Evolutionary conservation across 2,329 filamentous ascomycete genomes (phyloP), one percentile per base, ranked within the genome.

Genomic region (Fusarium continuum): DNA sequence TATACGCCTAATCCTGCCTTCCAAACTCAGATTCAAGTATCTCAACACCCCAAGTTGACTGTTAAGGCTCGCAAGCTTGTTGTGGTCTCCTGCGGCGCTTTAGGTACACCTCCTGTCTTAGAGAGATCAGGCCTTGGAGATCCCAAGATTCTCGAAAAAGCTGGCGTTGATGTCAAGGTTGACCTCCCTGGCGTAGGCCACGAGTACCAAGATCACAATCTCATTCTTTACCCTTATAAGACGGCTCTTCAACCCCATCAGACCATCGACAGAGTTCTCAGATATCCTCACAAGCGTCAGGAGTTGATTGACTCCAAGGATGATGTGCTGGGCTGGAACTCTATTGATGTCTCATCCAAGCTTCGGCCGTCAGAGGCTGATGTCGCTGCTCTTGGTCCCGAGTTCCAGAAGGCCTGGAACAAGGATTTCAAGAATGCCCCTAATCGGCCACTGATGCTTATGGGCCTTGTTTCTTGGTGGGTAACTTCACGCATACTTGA

Each of bases 71-170:
- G 59, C 7, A 76, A 70, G 35, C 60, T 73, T 0, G 73, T 76
- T 0, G 63, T 76, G 0, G 65, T 75, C 0, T 74, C 73, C 68
- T 81, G 66, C 5, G 85, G 85, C 10, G 79, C 84, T 0, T 76
- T 81, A 6, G 82, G 82, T 3, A 84, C 84, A 0, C 84, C 86
- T 0, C 72, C 75, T 0, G 78, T 90, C 2, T 80, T 90, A 0
- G 86, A 90, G 70, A 77, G 87, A 17, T 90, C 87, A 1, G 88
- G 88, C 8, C 68, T 90, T 2, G 86, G 85, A n/a, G 77, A 79
- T 38, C 74, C 78, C 1, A 75, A 80, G 2, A 66, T 86, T 6
- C 78, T 89, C 2, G 69, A 78, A 35, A 74, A 73, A 16, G 78
- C 80, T 0, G 80, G 78, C 1, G 78, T 88, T 3, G 75, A 79